Conservation (phyloP, 2,329 filamentous ascomycete genomes). For the Botrytis paeoniae region DNA sequence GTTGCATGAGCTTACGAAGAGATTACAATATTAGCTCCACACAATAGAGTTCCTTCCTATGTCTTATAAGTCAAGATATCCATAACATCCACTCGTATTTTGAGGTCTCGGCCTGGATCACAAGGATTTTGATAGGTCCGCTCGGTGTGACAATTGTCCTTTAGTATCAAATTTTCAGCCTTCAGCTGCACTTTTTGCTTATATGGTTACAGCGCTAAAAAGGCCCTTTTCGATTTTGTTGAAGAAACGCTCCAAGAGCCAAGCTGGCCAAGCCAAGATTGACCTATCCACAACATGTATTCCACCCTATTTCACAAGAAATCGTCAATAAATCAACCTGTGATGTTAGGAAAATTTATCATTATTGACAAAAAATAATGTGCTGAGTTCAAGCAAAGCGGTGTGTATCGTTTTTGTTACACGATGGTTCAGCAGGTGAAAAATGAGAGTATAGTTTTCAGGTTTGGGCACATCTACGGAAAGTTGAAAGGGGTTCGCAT, state of each 20-base stretch:
- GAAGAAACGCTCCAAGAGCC: conserved; percentile 5
- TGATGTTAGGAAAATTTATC: neutral
- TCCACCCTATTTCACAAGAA: neutral
- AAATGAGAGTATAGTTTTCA: neutral
- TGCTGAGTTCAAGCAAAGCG: neutral
- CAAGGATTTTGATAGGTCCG: neutral
- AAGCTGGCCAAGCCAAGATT: conserved; percentile 8
- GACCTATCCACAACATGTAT: conserved; percentile 10
- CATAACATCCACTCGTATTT: neutral
- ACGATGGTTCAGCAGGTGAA: conserved; percentile 4
- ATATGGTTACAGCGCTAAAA: conserved; percentile 16
- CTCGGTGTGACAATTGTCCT: neutral
- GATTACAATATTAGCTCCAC: neutral
- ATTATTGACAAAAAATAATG: conserved; percentile 8
- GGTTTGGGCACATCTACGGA: neutral
- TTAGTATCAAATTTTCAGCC: neutral
- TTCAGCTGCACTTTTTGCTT: conserved; percentile 3
- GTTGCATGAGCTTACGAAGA: neutral
- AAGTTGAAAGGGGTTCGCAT: conserved; percentile 15
- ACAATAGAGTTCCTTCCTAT: neutral
- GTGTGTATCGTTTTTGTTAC: neutral
- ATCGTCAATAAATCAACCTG: neutral
- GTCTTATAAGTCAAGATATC: neutral
- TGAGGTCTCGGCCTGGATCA: neutral
- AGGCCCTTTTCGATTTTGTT: conserved; percentile 13